Conservation (phyloP, 495 filamentous ascomycete genomes). For the Aspergillus sparsus region DNA sequence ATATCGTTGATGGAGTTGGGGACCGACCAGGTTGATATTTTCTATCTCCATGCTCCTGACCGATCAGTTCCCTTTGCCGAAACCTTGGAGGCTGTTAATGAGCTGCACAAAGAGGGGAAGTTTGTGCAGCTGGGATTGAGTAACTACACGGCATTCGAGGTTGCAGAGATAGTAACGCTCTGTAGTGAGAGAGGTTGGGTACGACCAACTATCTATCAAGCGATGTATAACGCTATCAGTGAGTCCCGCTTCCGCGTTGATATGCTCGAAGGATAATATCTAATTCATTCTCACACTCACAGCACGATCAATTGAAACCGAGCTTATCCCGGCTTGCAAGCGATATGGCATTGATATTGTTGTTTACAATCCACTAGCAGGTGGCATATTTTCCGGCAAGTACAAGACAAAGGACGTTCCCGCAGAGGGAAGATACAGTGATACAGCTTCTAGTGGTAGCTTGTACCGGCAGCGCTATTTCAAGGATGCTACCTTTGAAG, state of each 20-base stretch:
- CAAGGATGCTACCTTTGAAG: slow-evolving; percentile 73
- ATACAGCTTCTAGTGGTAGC: slow-evolving; percentile 52
- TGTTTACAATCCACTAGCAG: slow-evolving; percentile 87
- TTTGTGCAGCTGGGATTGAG: slow-evolving; percentile 79
- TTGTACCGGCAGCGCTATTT: slow-evolving; percentile 82
- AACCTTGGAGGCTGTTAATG: slow-evolving; percentile 73
- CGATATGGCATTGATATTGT: slow-evolving; percentile 86
- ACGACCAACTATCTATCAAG: slow-evolving; percentile 64
- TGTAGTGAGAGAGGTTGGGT: slow-evolving; percentile 77
- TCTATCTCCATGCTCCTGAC: slow-evolving; percentile 87
- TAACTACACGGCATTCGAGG: slow-evolving; percentile 88
- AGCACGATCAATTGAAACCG: slow-evolving; percentile 75
- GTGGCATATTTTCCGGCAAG: slow-evolving; percentile 82
- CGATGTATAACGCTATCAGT: slow-evolving; percentile 65
- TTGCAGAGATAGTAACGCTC: slow-evolving; percentile 83
- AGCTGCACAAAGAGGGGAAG: slow-evolving; percentile 84
- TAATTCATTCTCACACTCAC: slow-evolving; percentile 54
- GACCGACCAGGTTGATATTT: slow-evolving; percentile 79
- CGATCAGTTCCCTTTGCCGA: slow-evolving; percentile 75
- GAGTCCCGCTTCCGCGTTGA: slow-evolving; percentile 14
- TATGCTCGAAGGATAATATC: slow-evolving; percentile 50
- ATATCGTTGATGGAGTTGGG: slow-evolving; percentile 69
- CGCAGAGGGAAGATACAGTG: slow-evolving; percentile 67
- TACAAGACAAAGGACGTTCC: slow-evolving; percentile 74
- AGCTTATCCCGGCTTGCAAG: slow-evolving; percentile 77